Evolutionary conservation across 2,329 filamentous ascomycete genomes (phyloP).

Genomic region (Madurella fahalii): DNA sequence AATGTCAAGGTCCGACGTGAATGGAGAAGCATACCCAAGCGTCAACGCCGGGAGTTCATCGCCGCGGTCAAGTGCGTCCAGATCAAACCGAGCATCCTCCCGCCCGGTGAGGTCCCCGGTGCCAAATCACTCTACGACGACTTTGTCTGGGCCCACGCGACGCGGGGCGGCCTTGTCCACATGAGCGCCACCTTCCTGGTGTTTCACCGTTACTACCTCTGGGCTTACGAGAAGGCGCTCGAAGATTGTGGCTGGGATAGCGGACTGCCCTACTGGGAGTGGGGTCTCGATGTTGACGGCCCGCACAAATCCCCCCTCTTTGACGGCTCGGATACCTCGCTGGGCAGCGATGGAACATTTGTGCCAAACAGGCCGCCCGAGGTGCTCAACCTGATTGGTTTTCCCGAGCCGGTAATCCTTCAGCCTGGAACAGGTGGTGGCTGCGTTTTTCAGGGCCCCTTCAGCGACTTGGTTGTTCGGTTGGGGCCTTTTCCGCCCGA

Average conservation of each 20-base stretch:
- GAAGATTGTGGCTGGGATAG: slow-evolving; percentile 34
- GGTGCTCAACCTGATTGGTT: background rate
- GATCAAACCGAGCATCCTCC: slow-evolving; percentile 23
- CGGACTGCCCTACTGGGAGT: slow-evolving; percentile 35
- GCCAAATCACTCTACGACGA: slow-evolving; percentile 24
- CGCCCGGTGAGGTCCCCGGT: slow-evolving; percentile 14
- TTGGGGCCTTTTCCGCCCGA: slow-evolving; percentile 32
- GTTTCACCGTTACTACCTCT: slow-evolving; percentile 36
- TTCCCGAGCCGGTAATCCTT: background rate
- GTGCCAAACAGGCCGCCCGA: slow-evolving; percentile 19
- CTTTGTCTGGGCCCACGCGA: slow-evolving; percentile 20
- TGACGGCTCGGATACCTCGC: slow-evolving; percentile 42
- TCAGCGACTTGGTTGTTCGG: slow-evolving; percentile 39
- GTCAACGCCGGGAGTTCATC: slow-evolving; percentile 25
- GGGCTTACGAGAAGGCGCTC: slow-evolving; percentile 34
- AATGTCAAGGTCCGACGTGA: slow-evolving; percentile 12
- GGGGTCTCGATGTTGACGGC: slow-evolving; percentile 36
- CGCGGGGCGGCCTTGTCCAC: slow-evolving; percentile 11
- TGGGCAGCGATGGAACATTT: slow-evolving; percentile 42
- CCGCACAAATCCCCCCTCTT: slow-evolving; percentile 40
- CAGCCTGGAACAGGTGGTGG: slow-evolving; percentile 43
- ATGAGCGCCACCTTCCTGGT: slow-evolving; percentile 31
- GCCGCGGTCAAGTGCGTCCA: slow-evolving; percentile 29
- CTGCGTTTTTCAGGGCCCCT: slow-evolving; percentile 46
- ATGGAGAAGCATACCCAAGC: slow-evolving; percentile 11